Conservation (phyloP, 208 protist species). For the Trypanosoma vivax region DNA sequence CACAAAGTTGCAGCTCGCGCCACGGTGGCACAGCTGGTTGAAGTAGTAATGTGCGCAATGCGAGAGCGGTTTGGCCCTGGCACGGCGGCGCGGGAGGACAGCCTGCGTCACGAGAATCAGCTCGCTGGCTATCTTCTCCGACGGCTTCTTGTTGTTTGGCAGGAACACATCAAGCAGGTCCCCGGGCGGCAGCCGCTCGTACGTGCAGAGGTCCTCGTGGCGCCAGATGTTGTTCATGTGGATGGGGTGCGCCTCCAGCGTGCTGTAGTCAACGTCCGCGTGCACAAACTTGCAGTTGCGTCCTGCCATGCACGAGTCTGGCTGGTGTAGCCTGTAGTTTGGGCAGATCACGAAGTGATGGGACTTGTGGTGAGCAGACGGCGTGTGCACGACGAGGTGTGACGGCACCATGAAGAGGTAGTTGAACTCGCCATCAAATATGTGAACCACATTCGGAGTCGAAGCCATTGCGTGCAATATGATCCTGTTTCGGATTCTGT, state of each 20-base stretch:
- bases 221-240: constrained; percentile 82
- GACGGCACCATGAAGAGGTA: constrained; percentile 53
- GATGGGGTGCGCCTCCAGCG: constrained; percentile 33
- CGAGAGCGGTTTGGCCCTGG: constrained; percentile 26
- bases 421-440: constrained; percentile 58
- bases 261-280: constrained; percentile 29
- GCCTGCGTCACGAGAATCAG: constrained; percentile 58
- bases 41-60: constrained; percentile 87
- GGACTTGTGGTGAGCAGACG: constrained; percentile 57
- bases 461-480: not conserved
- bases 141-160: constrained; percentile 51
- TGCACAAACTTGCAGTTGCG: constrained; percentile 76
- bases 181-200: constrained; percentile 48
- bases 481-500: not conserved
- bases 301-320: constrained; percentile 38
- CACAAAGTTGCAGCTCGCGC: constrained; percentile 69
- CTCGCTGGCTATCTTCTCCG: constrained; percentile 41
- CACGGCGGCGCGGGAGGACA: constrained; percentile 25
- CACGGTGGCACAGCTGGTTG: constrained; percentile 80
- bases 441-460: not conserved
- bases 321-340: constrained; percentile 35
- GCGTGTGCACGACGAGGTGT: constrained; percentile 45
- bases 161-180: constrained; percentile 41
- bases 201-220: constrained; percentile 37
- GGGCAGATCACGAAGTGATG: constrained; percentile 65